Evolutionary conservation across 306 rosid species (phyloP).

Genomic region (Hylodesmum podocarpum): DNA sequence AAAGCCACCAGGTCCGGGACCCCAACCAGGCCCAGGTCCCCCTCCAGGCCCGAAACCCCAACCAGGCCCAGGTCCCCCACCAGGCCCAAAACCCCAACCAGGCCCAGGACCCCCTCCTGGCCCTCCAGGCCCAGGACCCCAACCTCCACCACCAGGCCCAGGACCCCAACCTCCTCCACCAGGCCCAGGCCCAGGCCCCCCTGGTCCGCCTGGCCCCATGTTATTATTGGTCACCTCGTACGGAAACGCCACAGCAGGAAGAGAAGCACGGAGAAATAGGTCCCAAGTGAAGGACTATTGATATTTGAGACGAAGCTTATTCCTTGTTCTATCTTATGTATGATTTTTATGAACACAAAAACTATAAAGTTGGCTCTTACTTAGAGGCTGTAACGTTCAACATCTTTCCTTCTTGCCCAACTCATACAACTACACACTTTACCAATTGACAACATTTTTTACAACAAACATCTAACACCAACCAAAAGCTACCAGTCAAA

Average conservation of each 20-base stretch:
- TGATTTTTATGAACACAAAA: neutral
- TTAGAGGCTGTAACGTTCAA: neutral
- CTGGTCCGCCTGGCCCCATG: slow-evolving; percentile 58
- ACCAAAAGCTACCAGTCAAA: slow-evolving; percentile 43
- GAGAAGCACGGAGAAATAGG: neutral
- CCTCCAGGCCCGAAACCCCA: slow-evolving; percentile 34
- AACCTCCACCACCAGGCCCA: slow-evolving; percentile 43
- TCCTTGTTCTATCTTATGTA: neutral
- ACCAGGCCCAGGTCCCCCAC: slow-evolving; percentile 10
- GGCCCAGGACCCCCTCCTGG: slow-evolving; percentile 40
- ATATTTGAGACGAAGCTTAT: neutral
- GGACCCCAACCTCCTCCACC: slow-evolving; percentile 43
- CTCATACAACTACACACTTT: neutral
- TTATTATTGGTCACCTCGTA: neutral
- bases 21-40: slow-evolving; percentile 37
- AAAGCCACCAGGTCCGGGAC: slow-evolving; percentile 35
- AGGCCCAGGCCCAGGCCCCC: slow-evolving; percentile 40
- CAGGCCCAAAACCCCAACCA: slow-evolving; percentile 30
- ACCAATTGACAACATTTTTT: neutral
- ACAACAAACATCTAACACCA: neutral
- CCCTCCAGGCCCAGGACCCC: slow-evolving; percentile 39
- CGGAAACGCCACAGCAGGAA: neutral
- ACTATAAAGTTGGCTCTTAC: neutral
- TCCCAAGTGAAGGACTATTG: neutral
- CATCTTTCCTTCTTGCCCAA: slow-evolving; percentile 18